Conservation (phyloP, 441 rosid species). For the Populus hybrid region DNA sequence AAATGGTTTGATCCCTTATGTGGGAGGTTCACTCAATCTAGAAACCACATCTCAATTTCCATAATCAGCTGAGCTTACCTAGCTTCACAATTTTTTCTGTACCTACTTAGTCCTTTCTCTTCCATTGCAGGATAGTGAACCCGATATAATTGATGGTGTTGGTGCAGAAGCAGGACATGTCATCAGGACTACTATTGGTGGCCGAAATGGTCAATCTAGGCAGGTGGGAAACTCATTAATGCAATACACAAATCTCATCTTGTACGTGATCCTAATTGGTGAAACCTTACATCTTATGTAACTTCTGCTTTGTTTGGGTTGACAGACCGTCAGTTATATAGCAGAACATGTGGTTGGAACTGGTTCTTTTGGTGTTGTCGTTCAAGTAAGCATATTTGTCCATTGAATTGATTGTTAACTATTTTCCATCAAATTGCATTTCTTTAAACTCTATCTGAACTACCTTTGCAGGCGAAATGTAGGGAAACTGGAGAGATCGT, state of each 20-base stretch:
- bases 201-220: constrained; percentile 86
- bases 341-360: constrained; percentile 97
- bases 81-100: background rate
- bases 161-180: constrained; percentile 93
- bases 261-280: background rate
- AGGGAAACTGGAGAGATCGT: too few relatives aligned
- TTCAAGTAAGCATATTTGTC: constrained; percentile 55
- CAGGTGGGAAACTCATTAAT: constrained; percentile 50
- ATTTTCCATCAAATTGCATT: too few relatives aligned
- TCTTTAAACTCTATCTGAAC: too few relatives aligned
- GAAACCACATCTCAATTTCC: background rate
- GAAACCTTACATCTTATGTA: constrained; percentile 14
- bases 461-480: too few relatives aligned
- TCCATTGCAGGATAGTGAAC: constrained; percentile 81
- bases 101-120: background rate
- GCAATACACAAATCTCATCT: constrained; percentile 3
- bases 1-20: background rate
- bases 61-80: background rate
- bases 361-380: constrained; percentile 94
- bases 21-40: constrained; percentile 11
- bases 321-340: constrained; percentile 83
- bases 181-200: constrained; percentile 77
- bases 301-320: constrained; percentile 26
- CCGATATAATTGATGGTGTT: constrained; percentile 80
- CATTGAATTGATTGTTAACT: background rate